These are phyloP conservation scores for Sisymbrium altissimum DNA, from an alignment of 345 rosid species.

Conservation along the genomic window DNA sequence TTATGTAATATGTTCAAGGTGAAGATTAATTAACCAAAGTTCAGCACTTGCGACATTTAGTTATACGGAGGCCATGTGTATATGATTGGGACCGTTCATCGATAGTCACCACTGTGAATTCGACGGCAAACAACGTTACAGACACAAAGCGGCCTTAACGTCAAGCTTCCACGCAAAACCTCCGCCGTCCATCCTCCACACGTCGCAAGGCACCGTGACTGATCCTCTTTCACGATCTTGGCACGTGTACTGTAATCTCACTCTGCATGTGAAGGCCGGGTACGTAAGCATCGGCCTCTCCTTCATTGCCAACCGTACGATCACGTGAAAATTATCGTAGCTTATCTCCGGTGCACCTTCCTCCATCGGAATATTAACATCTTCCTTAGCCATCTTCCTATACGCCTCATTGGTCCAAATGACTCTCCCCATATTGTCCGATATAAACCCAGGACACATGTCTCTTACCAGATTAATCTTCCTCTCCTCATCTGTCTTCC, in stretches of 20 bases:
- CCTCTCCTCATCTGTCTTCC: slow-evolving; percentile 57
- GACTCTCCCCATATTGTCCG: slow-evolving; percentile 62
- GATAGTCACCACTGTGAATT: neutral
- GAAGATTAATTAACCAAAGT: slow-evolving; percentile 1
- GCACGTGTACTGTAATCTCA: slow-evolving; percentile 56
- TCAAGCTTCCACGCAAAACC: slow-evolving; percentile 91
- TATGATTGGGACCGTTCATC: slow-evolving; percentile 4
- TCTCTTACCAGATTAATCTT: slow-evolving; percentile 52
- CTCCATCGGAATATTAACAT: slow-evolving; percentile 23
- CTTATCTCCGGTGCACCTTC: slow-evolving; percentile 17
- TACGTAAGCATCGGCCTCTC: slow-evolving; percentile 36
- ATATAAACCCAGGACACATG: slow-evolving; percentile 79
- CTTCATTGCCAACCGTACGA: slow-evolving; percentile 66
- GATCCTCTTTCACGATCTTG: slow-evolving; percentile 50
- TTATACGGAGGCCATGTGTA: neutral
- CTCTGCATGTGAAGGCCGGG: slow-evolving; percentile 68
- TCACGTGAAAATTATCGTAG: slow-evolving; percentile 27
- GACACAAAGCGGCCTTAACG: slow-evolving; percentile 64
- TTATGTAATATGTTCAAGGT: slow-evolving; percentile 10
- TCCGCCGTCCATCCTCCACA: slow-evolving; percentile 74
- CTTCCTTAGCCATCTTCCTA: slow-evolving; percentile 50
- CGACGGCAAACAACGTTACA: slow-evolving; percentile 26
- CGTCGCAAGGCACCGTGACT: slow-evolving; percentile 74
- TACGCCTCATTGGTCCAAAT: slow-evolving; percentile 77
- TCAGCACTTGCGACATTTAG: neutral